Percentiles rank a stretch among this genome's conserved stretches.
Conservation (phyloP, 2,329 filamentous ascomycete genomes). For the Pseudofabraea citricarpa region DNA sequence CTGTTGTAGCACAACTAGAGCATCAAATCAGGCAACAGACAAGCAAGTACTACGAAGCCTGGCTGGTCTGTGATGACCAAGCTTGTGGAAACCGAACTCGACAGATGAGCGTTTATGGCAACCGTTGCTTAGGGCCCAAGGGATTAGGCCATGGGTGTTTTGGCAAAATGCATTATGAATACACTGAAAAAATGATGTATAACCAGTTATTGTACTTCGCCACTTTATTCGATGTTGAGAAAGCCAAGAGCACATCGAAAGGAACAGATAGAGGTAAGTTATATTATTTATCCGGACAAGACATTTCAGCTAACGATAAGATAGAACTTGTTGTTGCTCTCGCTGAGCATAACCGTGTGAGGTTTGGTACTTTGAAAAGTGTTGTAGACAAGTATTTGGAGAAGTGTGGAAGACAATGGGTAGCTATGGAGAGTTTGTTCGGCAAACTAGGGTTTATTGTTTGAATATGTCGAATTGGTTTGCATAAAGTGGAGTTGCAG, state of each 20-base stretch:
- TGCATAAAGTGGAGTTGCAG: slow-evolving; percentile 10
- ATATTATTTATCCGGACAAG: neutral
- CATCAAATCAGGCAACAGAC: slow-evolving; percentile 74
- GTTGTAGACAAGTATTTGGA: slow-evolving; percentile 81
- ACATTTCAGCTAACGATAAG: slow-evolving; percentile 16
- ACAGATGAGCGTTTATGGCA: slow-evolving; percentile 90
- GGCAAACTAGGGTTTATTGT: slow-evolving; percentile 53
- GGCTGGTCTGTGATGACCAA: slow-evolving; percentile 85
- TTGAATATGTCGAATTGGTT: slow-evolving; percentile 10
- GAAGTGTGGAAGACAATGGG: slow-evolving; percentile 88
- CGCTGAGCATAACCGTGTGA: slow-evolving; percentile 74
- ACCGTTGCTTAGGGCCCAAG: slow-evolving; percentile 80
- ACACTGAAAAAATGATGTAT: slow-evolving; percentile 84
- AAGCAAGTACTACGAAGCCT: slow-evolving; percentile 84
- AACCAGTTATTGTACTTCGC: slow-evolving; percentile 91
- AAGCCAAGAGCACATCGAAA: slow-evolving; percentile 53
- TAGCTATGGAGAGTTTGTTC: slow-evolving; percentile 88
- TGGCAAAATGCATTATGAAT: slow-evolving; percentile 85
- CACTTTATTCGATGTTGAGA: slow-evolving; percentile 84
- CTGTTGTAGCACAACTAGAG: slow-evolving; percentile 82
- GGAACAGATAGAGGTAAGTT: slow-evolving; percentile 39
- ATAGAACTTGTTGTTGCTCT: slow-evolving; percentile 55
- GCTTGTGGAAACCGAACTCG: slow-evolving; percentile 83
- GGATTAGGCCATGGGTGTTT: slow-evolving; percentile 80
- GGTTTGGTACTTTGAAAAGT: slow-evolving; percentile 71